Evolutionary conservation across 805 yeast genomes (phyloP).

Genomic region (Lipomyces lipofer): DNA sequence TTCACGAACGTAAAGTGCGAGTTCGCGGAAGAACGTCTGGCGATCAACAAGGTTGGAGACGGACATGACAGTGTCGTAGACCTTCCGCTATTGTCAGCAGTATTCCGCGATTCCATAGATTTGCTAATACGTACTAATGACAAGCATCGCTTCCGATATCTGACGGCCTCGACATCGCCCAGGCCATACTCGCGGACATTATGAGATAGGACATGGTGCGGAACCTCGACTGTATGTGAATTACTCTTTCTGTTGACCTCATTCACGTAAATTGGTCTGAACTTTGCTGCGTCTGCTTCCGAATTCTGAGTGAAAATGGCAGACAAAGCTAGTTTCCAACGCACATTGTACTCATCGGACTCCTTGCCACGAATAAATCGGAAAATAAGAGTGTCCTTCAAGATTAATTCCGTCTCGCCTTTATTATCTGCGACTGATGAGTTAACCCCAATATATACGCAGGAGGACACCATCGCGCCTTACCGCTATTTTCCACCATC

Average conservation of each 20-base stretch:
- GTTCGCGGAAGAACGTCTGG: conserved; percentile 14
- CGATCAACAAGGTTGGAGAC: conserved; percentile 4
- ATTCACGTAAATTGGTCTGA: conserved; percentile 11
- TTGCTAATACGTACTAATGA: neutral
- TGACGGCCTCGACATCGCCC: conserved; percentile 14
- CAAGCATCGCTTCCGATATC: conserved; percentile 8
- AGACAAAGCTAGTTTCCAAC: conserved; percentile 22
- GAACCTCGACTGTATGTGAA: neutral
- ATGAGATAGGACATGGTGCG: neutral
- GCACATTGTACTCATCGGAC: neutral
- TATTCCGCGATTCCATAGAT: too few species aligned
- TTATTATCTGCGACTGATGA: too few species aligned
- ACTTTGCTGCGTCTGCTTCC: conserved; percentile 4
- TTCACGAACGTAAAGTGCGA: conserved; percentile 13
- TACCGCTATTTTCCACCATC: neutral
- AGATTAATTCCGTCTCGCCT: neutral
- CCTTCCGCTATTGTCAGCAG: neutral
- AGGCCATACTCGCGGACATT: neutral
- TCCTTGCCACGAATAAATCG: conserved; percentile 6
- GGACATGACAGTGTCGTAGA: conserved; percentile 13
- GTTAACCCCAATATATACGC: neutral
- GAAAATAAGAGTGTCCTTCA: conserved; percentile 3
- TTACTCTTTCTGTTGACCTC: conserved; percentile 17
- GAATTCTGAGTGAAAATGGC: conserved; percentile 17
- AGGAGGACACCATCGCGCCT: neutral